Base-by-base conservation (phyloP, 768 basidiomycete species). In the Termitomyces sp. region DNA sequence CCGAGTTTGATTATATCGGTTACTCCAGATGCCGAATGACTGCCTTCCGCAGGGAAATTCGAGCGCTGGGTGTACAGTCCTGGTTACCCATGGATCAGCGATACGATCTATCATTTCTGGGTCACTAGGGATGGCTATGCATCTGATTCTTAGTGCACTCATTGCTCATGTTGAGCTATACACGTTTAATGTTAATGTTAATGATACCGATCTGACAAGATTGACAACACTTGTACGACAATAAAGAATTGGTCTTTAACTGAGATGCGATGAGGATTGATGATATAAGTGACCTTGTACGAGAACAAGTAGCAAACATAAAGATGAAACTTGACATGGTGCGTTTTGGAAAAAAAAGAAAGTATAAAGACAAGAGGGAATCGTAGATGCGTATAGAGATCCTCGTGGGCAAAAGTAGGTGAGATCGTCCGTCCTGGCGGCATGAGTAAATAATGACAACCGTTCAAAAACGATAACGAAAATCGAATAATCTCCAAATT, bases 1-100 rank as follows among this genome's bases (percentile, higher is more conserved):
- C 81, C 16, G 96, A 94, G 63, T 98, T 97, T 68, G 90, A 98
- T 72, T 97, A 98, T 71, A 71, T 98, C 60, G 78, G 79, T 12
- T 98, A 97, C 68, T 86, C 94, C 18, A 75, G 73, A 60, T 81
- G 82, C 68, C 83, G 89, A 36, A 81, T 90, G 78, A 71, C 77
- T 16, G 76, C 74, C 10, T 92, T 92, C 73, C 78, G 82, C 54
- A 72, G 73, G 61, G 86, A 82, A 57, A 68, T 88, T 26, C 69
- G 70, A 49, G 70, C 69, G 20, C 72, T 88, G n/a, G 78, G 79
- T 7, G 65, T 78, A 22, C 69, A 62, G 49, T 28, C 46, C 46
- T 30, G 32, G 20, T 16, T 40, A 35, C 9, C 40, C 13, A 16
- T 30, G 3, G 42, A 42, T 14, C 8, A 9, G 12, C 26, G 2